Base-by-base conservation (phyloP, 805 yeast genomes). In the Candida nonsorbophila region DNA sequence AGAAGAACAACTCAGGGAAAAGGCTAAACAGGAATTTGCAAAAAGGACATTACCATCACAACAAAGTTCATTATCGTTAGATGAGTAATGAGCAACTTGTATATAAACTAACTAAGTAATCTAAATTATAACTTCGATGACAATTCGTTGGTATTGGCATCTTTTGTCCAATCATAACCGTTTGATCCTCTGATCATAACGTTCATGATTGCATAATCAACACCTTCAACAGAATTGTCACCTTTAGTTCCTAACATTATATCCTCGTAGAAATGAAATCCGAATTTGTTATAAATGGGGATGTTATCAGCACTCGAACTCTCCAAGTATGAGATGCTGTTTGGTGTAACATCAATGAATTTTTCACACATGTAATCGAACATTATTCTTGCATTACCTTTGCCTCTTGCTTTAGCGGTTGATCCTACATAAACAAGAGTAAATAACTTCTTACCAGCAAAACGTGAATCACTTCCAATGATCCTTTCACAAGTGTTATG, bases 21-120 rank as follows among this genome's bases (percentile, higher is more conserved):
- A 60, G 32, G 79, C 77, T 4, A 69, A 67, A 40, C 58, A 57
- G 33, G 72, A 70, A 41, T 80, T 72, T 43, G 77, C 72, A 38
- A 61, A 69, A 4, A 58, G 66, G 39, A 48, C 67, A 6, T 56
- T 75, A 40, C 87, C 92, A 23, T 77, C 86, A 30, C 75, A 74
- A 36, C 72, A 62, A 47, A 58, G 67, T 49, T 47, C 42, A 9
- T 58, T 65, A 30, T 59, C 67, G 12, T 51, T 64, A 38, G 69
- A 65, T 32, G 69, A 64, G 45, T 64, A 49, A 29, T 5, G n/a
- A 22, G n/a, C n/a, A n/a, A 11, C 22, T 22, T 24, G 19, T 16
- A 28, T 6, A 28, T 32, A 28, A 20, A 27, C n/a, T 8, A 6
- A 16, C 7, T 7, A 22, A 16, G 16, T 22, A 24, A 18, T 13